phyloP scores from a whole-genome alignment of 192 early-diverging fungal species.

The Podila clonocystis region DNA sequence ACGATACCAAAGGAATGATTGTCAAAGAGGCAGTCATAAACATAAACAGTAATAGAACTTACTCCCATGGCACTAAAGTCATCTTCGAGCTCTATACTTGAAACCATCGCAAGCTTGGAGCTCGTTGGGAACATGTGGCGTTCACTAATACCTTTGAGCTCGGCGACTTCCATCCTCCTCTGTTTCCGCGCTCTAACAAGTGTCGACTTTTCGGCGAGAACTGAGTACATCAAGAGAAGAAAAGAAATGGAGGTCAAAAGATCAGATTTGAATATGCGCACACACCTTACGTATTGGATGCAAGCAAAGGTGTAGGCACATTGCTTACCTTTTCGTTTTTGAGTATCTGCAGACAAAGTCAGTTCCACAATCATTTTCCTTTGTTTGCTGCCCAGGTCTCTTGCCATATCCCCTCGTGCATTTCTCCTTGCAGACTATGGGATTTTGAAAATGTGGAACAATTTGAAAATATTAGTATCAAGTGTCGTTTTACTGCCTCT shows the following conservation, averaged over 20 bases:
- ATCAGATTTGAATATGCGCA: background rate
- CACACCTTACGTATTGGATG: too few relatives aligned
- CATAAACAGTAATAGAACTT: slow-evolving; percentile 8
- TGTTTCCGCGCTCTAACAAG: slow-evolving; percentile 50
- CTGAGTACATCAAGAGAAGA: background rate
- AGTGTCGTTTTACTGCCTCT: background rate
- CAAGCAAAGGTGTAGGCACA: background rate
- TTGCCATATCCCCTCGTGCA: slow-evolving; percentile 12
- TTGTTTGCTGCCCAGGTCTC: slow-evolving; percentile 28
- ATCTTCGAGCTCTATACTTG: slow-evolving; percentile 50
- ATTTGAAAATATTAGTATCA: background rate
- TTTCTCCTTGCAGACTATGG: slow-evolving; percentile 31
- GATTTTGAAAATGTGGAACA: background rate
- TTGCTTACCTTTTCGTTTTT: slow-evolving; percentile 30
- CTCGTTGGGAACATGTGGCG: slow-evolving; percentile 54
- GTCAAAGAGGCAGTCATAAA: too few relatives aligned
- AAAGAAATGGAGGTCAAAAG: background rate
- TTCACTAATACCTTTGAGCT: slow-evolving; percentile 53
- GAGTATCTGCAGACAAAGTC: slow-evolving; percentile 15
- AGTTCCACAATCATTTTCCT: slow-evolving; percentile 31
- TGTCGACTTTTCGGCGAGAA: slow-evolving; percentile 39
- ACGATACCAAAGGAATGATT: too few relatives aligned
- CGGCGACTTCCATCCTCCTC: slow-evolving; percentile 46
- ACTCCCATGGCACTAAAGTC: slow-evolving; percentile 56
- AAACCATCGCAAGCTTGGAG: slow-evolving; percentile 24